These are phyloP conservation scores for Acer yangbiense DNA, from an alignment of 345 rosid species.

Conservation along the genomic window DNA sequence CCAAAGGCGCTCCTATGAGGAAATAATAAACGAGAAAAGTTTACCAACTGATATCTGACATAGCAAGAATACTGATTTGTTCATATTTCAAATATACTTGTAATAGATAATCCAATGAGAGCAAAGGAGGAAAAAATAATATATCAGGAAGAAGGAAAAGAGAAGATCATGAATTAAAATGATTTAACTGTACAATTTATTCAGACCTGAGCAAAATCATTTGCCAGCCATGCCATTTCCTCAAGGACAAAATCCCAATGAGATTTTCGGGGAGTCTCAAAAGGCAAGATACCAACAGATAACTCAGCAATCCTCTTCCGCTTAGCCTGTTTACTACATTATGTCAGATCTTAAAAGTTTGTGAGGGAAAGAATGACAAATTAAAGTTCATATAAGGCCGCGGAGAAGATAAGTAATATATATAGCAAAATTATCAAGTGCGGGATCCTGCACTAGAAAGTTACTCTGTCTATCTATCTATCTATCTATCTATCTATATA, in stretches of 20 bases:
- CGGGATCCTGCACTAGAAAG: no score
- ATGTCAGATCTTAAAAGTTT: constrained; percentile 26
- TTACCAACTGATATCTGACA: not conserved
- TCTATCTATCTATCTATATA: no score
- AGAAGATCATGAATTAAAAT: not conserved
- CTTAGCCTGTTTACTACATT: constrained; percentile 66
- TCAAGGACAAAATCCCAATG: constrained; percentile 99
- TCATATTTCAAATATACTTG: not conserved
- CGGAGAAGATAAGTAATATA: not conserved
- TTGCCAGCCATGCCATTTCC: constrained; percentile 99
- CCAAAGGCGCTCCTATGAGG: constrained; percentile 93
- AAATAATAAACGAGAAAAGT: constrained; percentile 13
- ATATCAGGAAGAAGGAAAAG: not conserved
- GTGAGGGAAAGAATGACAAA: constrained; percentile 22
- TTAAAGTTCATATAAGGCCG: constrained; percentile 21
- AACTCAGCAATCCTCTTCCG: constrained; percentile 84
- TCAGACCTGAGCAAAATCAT: constrained; percentile 96
- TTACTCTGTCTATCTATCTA: no score
- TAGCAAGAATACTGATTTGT: not conserved
- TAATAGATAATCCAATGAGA: constrained; percentile 13
- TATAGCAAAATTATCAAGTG: no score
- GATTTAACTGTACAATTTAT: not conserved
- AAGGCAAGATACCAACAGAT: constrained; percentile 53
- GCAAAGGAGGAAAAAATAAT: constrained; percentile 3
- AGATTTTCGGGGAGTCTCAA: constrained; percentile 56